Evolutionary conservation across 2,329 filamentous ascomycete genomes (phyloP).

Genomic region (Taxawa tesnikishii): DNA sequence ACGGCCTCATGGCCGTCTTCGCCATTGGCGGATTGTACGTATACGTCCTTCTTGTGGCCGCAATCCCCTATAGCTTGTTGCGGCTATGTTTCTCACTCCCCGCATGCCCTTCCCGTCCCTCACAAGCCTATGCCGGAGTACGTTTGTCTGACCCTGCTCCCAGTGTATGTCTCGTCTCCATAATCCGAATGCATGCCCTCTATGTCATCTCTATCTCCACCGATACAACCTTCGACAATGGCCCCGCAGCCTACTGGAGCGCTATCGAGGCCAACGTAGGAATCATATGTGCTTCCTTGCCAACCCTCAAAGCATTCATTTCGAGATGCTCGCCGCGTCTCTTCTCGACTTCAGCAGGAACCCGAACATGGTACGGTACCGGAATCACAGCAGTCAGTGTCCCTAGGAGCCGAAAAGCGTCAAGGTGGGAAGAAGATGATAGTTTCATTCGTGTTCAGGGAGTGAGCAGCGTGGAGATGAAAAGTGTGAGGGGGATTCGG

Average conservation of each 20-base stretch:
- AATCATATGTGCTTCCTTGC: constrained; percentile 16
- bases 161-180: no score
- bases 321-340: constrained; percentile 15
- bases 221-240: constrained; percentile 15
- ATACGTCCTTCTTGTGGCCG: no score
- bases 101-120: background rate
- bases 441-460: constrained; percentile 1
- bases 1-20: constrained; percentile 1
- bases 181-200: constrained; percentile 14
- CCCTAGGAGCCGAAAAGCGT: no score
- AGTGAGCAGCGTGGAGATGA: background rate
- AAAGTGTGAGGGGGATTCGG: no score
- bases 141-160: no score
- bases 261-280: constrained; percentile 15
- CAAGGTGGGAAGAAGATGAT: no score
- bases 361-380: no score
- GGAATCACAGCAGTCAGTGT: no score
- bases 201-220: constrained; percentile 12
- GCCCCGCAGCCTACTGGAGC: constrained; percentile 15
- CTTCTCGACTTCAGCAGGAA: no score
- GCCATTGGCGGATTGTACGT: constrained; percentile 1
- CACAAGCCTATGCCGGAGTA: constrained; percentile 7
- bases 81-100: background rate
- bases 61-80: no score
- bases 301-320: constrained; percentile 15